Percentiles rank a stretch among this genome's conserved stretches.
These are phyloP conservation scores for Ophiocordyceps camponoti-floridani DNA, from an alignment of 2,329 filamentous ascomycete genomes.

Conservation along the genomic window DNA sequence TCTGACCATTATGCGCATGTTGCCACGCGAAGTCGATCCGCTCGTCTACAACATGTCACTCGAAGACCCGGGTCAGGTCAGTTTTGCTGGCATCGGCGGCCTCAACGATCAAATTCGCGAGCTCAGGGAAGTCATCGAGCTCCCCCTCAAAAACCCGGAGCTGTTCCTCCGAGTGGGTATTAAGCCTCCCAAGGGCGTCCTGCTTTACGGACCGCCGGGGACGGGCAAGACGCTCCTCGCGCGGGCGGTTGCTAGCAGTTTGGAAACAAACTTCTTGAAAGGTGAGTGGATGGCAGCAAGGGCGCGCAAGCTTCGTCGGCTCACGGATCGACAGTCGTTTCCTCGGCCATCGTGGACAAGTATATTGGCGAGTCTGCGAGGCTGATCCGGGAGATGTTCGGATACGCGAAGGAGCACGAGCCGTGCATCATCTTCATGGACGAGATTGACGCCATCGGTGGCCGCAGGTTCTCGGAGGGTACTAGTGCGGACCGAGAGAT, in stretches of 20 bases:
- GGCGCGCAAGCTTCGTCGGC: neutral
- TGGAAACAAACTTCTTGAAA: slow-evolving; percentile 97
- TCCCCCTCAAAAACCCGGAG: slow-evolving; percentile 96
- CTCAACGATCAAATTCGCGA: slow-evolving; percentile 97
- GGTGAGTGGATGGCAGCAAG: slow-evolving; percentile 28
- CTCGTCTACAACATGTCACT: slow-evolving; percentile 99
- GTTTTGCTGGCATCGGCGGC: slow-evolving; percentile 93
- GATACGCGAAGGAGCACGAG: slow-evolving; percentile 97
- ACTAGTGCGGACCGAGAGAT: slow-evolving; percentile 97
- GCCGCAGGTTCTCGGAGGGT: slow-evolving; percentile 88
- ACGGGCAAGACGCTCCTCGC: slow-evolving; percentile 94
- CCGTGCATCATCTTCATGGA: slow-evolving; percentile 99
- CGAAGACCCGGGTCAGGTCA: slow-evolving; percentile 93
- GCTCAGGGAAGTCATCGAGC: slow-evolving; percentile 89
- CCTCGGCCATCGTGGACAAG: slow-evolving; percentile 97
- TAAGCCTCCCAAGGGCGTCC: slow-evolving; percentile 93
- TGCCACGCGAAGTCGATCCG: slow-evolving; percentile 93
- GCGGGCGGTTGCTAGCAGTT: slow-evolving; percentile 82
- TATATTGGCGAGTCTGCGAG: slow-evolving; percentile 98
- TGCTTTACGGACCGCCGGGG: slow-evolving; percentile 89
- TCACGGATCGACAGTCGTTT: slow-evolving; percentile 51
- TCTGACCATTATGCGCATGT: slow-evolving; percentile 98
- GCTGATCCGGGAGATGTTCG: slow-evolving; percentile 97
- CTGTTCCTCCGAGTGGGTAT: slow-evolving; percentile 93
- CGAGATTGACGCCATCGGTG: slow-evolving; percentile 97